Evolutionary conservation across 1,139 yeast species (phyloP), one percentile per base, ranked within the genome.

Genomic region (Debaryomycetaceae sp.): DNA sequence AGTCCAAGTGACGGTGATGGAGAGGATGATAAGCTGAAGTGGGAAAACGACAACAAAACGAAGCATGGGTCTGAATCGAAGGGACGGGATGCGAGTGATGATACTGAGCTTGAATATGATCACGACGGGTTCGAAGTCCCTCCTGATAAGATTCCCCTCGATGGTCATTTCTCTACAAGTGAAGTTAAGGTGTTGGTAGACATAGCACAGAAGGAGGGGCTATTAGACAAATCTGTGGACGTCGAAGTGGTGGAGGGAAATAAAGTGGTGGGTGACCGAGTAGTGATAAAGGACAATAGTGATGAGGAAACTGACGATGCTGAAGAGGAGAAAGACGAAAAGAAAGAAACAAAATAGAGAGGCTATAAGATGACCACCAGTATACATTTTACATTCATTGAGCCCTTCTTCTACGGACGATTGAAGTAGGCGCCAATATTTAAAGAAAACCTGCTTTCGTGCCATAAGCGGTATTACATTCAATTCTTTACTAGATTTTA

Each of bases 51-150:
- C 8, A 30, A 13, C 4, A 15, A 8, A 8, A 4, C 8, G 13
- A 15, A 14, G 17, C n/a, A 24, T 9, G 8, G 8, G 31, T 6
- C n/a, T 13, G 19, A 31, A 13, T 31, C 17, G 15, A 11, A 31
- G 18, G 11, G 4, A 3, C 9, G 15, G 18, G 26, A 34, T 18
- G 14, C 19, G 28, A 3, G 15, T 9, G 26, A 35, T 16, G 47
- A 38, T 4, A 40, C 35, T 9, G 48, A 39, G 8, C 42, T 36
- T 13, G 47, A 52, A 18, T 45, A 49, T 34, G 73, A 68, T 44
- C 44, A 53, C 6, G 73, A 68, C 38, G 74, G 74, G 13, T 63
- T 67, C 41, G 63, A 54, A 38, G 53, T 68, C 11, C 74, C 74
- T 2, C 48, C 49, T 30, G 73, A 72, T 1, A 69, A 64, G 43